Evolutionary conservation across 2,329 filamentous ascomycete genomes (phyloP).

Genomic region (Magnaporthiopsis incrustans): DNA sequence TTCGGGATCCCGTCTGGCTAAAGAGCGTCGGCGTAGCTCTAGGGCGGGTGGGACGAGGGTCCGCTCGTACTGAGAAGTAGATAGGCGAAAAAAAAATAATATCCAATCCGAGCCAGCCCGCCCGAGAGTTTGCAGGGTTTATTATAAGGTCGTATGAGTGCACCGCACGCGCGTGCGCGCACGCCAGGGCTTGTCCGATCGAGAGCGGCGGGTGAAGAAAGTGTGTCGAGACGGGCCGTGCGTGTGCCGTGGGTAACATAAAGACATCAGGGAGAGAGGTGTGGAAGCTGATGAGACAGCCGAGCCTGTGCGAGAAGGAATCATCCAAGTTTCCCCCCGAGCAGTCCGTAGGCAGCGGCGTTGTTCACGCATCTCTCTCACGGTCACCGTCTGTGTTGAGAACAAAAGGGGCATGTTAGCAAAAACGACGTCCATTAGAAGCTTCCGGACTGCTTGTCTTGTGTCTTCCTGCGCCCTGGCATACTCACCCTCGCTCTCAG

Average conservation of each 20-base stretch:
- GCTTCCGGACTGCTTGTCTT: background rate
- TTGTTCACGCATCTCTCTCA: conserved; percentile 17
- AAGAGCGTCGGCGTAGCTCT: background rate
- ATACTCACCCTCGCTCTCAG: conserved; percentile 56
- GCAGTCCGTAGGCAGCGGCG: background rate
- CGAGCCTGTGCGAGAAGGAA: background rate
- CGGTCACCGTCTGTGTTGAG: conserved; percentile 31
- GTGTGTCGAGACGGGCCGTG: background rate
- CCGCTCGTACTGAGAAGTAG: background rate
- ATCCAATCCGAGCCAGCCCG: background rate
- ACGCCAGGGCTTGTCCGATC: background rate
- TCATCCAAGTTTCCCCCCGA: background rate
- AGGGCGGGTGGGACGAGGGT: too few species aligned
- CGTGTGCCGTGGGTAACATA: background rate
- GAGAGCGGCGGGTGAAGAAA: background rate
- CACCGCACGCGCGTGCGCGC: background rate
- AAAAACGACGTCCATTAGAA: conserved; percentile 8
- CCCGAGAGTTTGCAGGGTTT: background rate
- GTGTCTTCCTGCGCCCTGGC: too few species aligned
- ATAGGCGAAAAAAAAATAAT: background rate
- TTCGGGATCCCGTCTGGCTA: background rate
- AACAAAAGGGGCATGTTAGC: conserved; percentile 34
- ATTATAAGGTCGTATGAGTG: background rate
- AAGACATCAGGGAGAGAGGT: background rate
- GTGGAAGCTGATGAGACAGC: background rate